Percentiles rank a stretch among this genome's conserved stretches.
Evolutionary conservation across 1,284 basidiomycete genomes (phyloP).

Genomic region (Cutaneotrichosporon sp.): DNA sequence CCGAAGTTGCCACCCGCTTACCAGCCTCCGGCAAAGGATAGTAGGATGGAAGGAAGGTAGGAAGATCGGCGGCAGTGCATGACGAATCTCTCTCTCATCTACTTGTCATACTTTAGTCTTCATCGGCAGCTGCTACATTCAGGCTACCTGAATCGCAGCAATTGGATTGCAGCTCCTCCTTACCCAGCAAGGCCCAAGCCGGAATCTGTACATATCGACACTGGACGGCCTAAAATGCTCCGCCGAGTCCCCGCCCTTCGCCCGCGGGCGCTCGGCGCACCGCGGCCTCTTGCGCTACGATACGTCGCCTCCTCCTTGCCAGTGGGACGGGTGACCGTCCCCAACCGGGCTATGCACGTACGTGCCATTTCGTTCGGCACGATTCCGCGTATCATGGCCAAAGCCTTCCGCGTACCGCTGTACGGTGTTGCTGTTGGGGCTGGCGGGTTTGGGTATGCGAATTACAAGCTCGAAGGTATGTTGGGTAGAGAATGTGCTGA

Average conservation of each 20-base stretch:
- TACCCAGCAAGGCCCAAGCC: neutral
- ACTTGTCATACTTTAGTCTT: neutral
- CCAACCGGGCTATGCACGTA: constrained; percentile 56
- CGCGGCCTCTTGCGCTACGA: neutral
- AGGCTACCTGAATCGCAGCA: too few relatives aligned
- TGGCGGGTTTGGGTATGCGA: constrained; percentile 85
- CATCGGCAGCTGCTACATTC: too few relatives aligned
- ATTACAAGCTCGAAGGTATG: constrained; percentile 89
- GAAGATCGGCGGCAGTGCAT: neutral
- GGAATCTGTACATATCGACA: neutral
- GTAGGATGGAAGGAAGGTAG: too few relatives aligned
- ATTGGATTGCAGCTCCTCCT: too few relatives aligned
- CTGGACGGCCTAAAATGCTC: constrained; percentile 13
- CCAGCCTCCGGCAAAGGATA: neutral
- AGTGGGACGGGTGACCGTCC: constrained; percentile 18
- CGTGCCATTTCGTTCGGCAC: constrained; percentile 78
- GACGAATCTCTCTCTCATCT: neutral
- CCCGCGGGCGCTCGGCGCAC: constrained; percentile 16
- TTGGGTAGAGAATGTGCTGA: constrained; percentile 15
- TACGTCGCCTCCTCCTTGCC: neutral
- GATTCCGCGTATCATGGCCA: constrained; percentile 74
- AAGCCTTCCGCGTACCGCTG: constrained; percentile 79
- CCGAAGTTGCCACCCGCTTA: constrained; percentile 15
- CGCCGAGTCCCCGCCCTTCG: constrained; percentile 23
- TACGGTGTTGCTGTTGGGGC: constrained; percentile 82